Evolutionary conservation across 2,329 filamentous ascomycete species (phyloP).

Genomic region (Pestalotiopsis sp.): DNA sequence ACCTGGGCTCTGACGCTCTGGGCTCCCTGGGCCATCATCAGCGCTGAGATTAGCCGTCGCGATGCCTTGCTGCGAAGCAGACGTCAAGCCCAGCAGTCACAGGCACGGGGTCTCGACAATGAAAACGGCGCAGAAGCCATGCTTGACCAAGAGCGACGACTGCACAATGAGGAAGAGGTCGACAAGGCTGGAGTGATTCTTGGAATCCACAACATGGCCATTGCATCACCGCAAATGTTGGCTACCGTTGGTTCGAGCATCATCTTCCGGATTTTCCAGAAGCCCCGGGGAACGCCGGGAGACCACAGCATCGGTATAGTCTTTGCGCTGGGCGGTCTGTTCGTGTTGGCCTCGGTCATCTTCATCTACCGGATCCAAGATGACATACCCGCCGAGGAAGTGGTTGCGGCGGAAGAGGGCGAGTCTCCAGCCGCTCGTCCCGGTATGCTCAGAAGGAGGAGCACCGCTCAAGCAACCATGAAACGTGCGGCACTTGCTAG

Average conservation of each 20-base stretch:
- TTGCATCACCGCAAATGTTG: conserved; percentile 88
- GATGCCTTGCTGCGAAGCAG: conserved; percentile 60
- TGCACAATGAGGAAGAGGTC: conserved; percentile 58
- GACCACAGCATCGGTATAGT: conserved; percentile 89
- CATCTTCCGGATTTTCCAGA: conserved; percentile 86
- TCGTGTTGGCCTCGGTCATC: conserved; percentile 76
- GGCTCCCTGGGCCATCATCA: conserved; percentile 95
- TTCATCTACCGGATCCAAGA: conserved; percentile 71
- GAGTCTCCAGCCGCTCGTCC: conserved; percentile 29
- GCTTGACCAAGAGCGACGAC: conserved; percentile 31
- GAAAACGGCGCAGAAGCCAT: conserved; percentile 26
- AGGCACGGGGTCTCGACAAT: background rate
- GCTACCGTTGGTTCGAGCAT: conserved; percentile 83
- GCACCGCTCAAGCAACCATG: conserved; percentile 42
- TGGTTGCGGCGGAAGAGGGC: conserved; percentile 46
- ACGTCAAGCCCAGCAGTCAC: conserved; percentile 23
- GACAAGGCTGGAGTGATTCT: conserved; percentile 89
- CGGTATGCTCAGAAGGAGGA: conserved; percentile 38
- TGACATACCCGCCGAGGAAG: conserved; percentile 47
- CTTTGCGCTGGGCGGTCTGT: conserved; percentile 79
- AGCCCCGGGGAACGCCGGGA: conserved; percentile 80
- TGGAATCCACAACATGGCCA: conserved; percentile 93
- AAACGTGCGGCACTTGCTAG: conserved; percentile 50
- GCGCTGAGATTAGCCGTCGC: conserved; percentile 84
- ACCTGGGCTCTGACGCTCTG: conserved; percentile 93